These are phyloP conservation scores for Carallia brachiata DNA, from an alignment of 345 rosid species.

Conservation along the genomic window DNA sequence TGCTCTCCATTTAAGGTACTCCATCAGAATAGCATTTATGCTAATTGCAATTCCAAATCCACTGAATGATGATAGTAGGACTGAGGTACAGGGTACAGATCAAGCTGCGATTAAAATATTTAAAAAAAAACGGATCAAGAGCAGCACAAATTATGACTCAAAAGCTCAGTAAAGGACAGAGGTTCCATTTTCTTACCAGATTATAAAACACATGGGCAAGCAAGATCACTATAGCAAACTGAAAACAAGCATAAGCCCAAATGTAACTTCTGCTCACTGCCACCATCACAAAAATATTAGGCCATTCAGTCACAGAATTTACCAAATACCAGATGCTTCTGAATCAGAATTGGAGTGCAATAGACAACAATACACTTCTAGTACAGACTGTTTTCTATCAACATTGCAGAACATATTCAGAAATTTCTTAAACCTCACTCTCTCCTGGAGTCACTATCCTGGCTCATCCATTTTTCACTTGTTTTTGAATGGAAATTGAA, in stretches of 20 bases:
- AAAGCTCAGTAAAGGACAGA: neutral
- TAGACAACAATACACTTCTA: no score
- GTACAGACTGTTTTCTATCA: no score
- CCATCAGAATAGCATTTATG: conserved; percentile 50
- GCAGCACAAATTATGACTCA: no score
- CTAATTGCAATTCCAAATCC: conserved; percentile 62
- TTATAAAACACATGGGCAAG: conserved; percentile 60
- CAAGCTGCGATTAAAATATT: conserved; percentile 35
- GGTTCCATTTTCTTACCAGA: conserved; percentile 33
- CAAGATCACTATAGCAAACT: conserved; percentile 56
- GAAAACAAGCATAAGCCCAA: conserved; percentile 63
- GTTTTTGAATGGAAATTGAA: no score
- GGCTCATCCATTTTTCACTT: no score
- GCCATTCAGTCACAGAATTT: conserved; percentile 12
- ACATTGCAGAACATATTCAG: no score
- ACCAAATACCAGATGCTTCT: conserved; percentile 6
- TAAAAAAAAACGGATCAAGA: neutral
- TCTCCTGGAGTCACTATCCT: no score
- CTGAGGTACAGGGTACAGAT: conserved; percentile 44
- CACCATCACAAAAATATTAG: conserved; percentile 16
- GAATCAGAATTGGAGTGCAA: neutral
- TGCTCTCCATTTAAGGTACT: conserved; percentile 48
- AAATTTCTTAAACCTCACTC: no score
- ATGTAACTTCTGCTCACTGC: conserved; percentile 61
- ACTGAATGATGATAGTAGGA: conserved; percentile 51